Base-by-base conservation (phyloP, 345 rosid genomes). In the Eucalyptus erythrocorys region DNA sequence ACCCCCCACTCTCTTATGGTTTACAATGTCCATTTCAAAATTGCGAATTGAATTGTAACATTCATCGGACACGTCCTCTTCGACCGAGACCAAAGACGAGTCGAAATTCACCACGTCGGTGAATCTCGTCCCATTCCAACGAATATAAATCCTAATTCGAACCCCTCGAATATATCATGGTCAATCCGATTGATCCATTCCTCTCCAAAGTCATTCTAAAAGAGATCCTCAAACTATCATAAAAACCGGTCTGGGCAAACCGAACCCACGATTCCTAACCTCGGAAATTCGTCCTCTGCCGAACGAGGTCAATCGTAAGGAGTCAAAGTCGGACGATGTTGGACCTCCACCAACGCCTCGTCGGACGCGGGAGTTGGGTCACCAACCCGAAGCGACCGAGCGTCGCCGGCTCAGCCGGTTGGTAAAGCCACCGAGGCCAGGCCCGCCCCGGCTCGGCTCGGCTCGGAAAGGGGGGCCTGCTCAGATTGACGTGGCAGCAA, bases 401-500 rank as follows among this genome's bases (percentile, higher is more conserved):
- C 82, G 6, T 6, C 8, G 84, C 47, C 84, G 30, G 14, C 30
- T 76, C 84, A 42, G 84, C 27, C 84, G 84, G 84, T 76, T 40
- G 84, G 84, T 76, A 24, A 42, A 76, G 47, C 84, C 84, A 40
- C 47, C 7, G 68, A 0, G 68, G 27, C 80, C 13, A 2, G 40
- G 79, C 79, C 9, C 10, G 43, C 43, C 82, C 3, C 27, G 82
- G 82, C 47, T 9, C 22, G 80, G 80, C 80, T 37, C 21, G 80
- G 80, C 80, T 21, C 80, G 80, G 43, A 9, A 68, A 8, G 42
- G 6, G 42, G 10, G 4, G 22, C 13, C 7, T 17, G 24, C 84
- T 6, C 47, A 2, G 30, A 26, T 48, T 87, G 91, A 87, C 89
- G 87, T 84, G 90, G 87, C 90, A 85, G 48, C 89, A 88, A 55